Percentiles rank a stretch among this genome's conserved stretches.
phyloP scores from a whole-genome alignment of 805 yeast species.

The Suhomyces sp. region DNA sequence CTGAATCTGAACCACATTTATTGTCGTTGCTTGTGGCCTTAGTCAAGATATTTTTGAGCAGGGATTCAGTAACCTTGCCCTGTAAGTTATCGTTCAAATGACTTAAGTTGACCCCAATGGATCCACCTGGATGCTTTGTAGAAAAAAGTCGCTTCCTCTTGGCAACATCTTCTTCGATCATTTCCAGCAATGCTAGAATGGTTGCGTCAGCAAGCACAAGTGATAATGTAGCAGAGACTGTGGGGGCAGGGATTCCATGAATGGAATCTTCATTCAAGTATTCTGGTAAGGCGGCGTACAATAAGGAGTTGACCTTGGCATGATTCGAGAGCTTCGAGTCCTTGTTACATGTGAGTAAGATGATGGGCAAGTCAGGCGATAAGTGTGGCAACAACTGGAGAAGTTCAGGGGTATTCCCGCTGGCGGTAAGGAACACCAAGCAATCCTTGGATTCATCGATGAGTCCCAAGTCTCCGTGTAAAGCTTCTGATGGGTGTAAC shows the following conservation, averaged over 20 bases:
- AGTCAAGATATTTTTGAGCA: constrained; percentile 1
- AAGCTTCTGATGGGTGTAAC: constrained; percentile 83
- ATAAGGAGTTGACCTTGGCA: constrained; percentile 49
- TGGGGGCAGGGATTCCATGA: constrained; percentile 86
- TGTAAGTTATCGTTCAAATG: constrained; percentile 31
- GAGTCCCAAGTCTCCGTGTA: constrained; percentile 87
- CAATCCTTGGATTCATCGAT: constrained; percentile 54
- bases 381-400: constrained; percentile 56
- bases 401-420: constrained; percentile 83
- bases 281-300: constrained; percentile 63
- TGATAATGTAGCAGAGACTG: constrained; percentile 77
- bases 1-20: too few relatives aligned
- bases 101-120: constrained; percentile 61
- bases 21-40: constrained; percentile 2
- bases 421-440: constrained; percentile 67
- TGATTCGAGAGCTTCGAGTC: constrained; percentile 54
- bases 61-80: constrained; percentile 1
- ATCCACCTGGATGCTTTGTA: constrained; percentile 86
- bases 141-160: constrained; percentile 60
- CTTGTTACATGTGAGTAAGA: constrained; percentile 63
- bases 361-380: constrained; percentile 50
- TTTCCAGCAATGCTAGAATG: constrained; percentile 68
- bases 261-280: constrained; percentile 57
- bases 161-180: constrained; percentile 55
- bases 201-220: constrained; percentile 77